phyloP scores from a whole-genome alignment of 2,329 filamentous ascomycete species.

The Colletotrichum camelliae region DNA sequence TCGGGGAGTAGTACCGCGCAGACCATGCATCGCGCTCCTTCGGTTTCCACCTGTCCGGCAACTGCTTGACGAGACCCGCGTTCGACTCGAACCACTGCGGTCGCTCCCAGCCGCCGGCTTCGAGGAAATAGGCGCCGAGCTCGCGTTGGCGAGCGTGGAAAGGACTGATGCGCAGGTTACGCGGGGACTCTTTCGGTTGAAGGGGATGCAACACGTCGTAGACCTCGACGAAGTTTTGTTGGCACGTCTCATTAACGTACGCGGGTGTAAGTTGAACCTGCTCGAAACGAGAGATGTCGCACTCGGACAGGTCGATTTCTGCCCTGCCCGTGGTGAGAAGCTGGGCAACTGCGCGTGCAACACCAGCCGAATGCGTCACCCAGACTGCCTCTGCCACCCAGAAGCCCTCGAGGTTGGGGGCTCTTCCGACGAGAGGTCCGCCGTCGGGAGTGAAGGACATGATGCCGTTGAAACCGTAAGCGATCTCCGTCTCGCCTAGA shows the following conservation, averaged over 20 bases:
- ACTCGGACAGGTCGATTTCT: slow-evolving; percentile 61
- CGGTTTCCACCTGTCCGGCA: slow-evolving; percentile 61
- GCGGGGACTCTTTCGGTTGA: slow-evolving; percentile 60
- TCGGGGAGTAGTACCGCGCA: slow-evolving; percentile 59
- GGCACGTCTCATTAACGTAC: slow-evolving; percentile 64
- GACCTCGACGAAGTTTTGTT: slow-evolving; percentile 67
- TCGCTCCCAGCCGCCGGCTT: slow-evolving; percentile 65
- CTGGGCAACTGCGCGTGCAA: slow-evolving; percentile 65
- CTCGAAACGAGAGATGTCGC: slow-evolving; percentile 66
- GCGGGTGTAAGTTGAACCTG: slow-evolving; percentile 60
- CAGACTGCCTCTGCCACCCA: slow-evolving; percentile 70
- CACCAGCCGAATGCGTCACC: slow-evolving; percentile 70
- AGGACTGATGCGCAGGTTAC: slow-evolving; percentile 63
- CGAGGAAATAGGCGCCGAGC: slow-evolving; percentile 64
- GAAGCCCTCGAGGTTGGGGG: slow-evolving; percentile 64
- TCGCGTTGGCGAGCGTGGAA: slow-evolving; percentile 60
- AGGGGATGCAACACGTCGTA: slow-evolving; percentile 70
- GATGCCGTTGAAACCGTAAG: slow-evolving; percentile 68
- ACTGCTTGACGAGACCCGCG: slow-evolving; percentile 49
- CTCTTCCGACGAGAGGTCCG: slow-evolving; percentile 62
- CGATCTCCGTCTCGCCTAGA: slow-evolving; percentile 55
- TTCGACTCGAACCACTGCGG: slow-evolving; percentile 69
- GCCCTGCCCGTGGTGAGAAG: slow-evolving; percentile 61
- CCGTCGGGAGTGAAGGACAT: slow-evolving; percentile 72
- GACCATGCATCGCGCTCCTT: slow-evolving; percentile 65